Percentiles rank a stretch among this genome's conserved stretches.
phyloP scores from a whole-genome alignment of 495 filamentous ascomycete genomes.

The Penicillium ucsense region DNA sequence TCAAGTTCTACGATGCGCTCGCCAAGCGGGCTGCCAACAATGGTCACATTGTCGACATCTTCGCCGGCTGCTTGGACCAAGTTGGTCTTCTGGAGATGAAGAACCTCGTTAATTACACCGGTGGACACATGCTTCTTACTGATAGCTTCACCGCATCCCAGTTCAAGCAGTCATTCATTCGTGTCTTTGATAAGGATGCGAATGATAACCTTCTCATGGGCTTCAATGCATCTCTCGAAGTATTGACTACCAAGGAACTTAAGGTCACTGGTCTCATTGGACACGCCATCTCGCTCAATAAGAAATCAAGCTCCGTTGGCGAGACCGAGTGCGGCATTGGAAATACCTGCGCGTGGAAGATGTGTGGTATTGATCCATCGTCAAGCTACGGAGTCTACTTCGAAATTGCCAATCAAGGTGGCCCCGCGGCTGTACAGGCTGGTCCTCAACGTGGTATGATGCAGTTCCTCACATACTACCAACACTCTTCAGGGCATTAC shows the following conservation, averaged over 20 bases:
- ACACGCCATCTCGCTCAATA: constrained; percentile 92
- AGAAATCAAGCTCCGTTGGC: constrained; percentile 93
- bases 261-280: constrained; percentile 98
- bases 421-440: constrained; percentile 75
- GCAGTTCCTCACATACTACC: constrained; percentile 98
- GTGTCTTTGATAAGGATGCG: constrained; percentile 93
- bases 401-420: constrained; percentile 91
- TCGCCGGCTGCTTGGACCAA: constrained; percentile 96
- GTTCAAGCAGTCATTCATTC: constrained; percentile 98
- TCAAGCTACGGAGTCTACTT: constrained; percentile 96
- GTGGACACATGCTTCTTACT: constrained; percentile 96
- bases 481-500: constrained; percentile 92
- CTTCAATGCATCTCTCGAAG: constrained; percentile 95
- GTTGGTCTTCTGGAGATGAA: constrained; percentile 99
- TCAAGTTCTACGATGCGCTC: constrained; percentile 97
- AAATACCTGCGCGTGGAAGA: constrained; percentile 99
- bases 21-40: constrained; percentile 96
- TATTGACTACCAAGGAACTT: constrained; percentile 93
- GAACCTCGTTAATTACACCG: constrained; percentile 88
- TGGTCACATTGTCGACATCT: constrained; percentile 94
- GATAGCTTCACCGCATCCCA: constrained; percentile 99
- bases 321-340: constrained; percentile 98
- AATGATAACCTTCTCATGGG: constrained; percentile 95
- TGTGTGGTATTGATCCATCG: constrained; percentile 93
- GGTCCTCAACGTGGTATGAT: constrained; percentile 90